Base-by-base conservation (phyloP, 164 flowering plant genomes). In the Houttuynia cordata region DNA sequence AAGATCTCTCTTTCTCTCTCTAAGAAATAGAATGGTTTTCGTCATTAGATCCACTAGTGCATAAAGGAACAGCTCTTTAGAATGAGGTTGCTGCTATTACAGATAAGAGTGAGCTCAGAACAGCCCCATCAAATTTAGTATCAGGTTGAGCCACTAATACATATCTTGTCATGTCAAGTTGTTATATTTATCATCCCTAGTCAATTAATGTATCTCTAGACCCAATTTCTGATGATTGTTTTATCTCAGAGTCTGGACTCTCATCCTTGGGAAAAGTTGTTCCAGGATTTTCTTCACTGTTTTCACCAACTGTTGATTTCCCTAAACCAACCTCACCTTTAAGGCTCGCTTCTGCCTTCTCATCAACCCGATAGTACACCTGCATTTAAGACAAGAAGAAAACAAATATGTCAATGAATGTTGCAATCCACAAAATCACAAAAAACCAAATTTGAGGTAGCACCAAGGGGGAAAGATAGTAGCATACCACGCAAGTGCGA, bases 401-500 rank as follows among this genome's bases (percentile, higher is more conserved):
- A n/a, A n/a, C n/a, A n/a, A n/a, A 50, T 17, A 14, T 14, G 25
- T 19, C 12, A 24, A 1, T 60, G 2, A 30, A 51, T 4, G 56
- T 24, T 30, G 24, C 25, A 51, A 61, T 37, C 12, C n/a, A 10
- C 30, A 3, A 13, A 23, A 34, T 7, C n/a, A 53, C 41, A 37
- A 12, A 19, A 25, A n/a, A n/a, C n/a, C n/a, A n/a, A 20, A 9
- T 52, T 21, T 37, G 14, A 47, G 64, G 39, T 30, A 30, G 37
- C 37, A 30, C 37, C 37, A 30, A 30, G 53, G 13, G 10, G 14
- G n/a, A 13, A 54, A 56, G 22, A 23, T 63, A 24, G 34, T 39
- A 58, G 3, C 74, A 67, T 86, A 93, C 98, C 94, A 82, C 91
- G 63, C 97, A 87, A 15, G 97, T 93, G 56, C 92, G 94, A 58